A percentile compares a stretch with the other conserved stretches of the same genome.
Conservation (phyloP, 2,329 filamentous ascomycete genomes). For the Trichoderma sp. region DNA sequence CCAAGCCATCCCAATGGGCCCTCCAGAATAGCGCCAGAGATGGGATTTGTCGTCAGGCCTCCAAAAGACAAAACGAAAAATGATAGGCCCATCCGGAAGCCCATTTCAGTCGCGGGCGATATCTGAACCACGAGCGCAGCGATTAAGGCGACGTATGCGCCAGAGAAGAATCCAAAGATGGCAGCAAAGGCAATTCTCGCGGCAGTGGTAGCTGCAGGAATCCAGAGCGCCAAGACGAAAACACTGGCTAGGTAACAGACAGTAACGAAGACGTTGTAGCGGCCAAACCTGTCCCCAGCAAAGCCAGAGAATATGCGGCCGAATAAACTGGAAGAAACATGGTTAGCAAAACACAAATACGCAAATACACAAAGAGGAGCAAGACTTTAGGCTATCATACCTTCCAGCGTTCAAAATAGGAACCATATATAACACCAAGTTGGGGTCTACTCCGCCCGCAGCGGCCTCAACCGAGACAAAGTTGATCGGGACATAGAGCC, state of each 20-base stretch:
- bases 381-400: not conserved
- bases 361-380: not conserved
- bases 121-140: conserved; percentile 49
- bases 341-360: not conserved
- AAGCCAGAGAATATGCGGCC: conserved; percentile 31
- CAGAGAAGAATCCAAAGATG: conserved; percentile 42
- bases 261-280: conserved; percentile 42
- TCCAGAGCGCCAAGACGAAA: conserved; percentile 42
- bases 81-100: conserved; percentile 38
- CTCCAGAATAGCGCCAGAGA: conserved; percentile 50
- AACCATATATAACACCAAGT: conserved; percentile 31
- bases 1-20: conserved; percentile 36
- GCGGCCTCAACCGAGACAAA: conserved; percentile 32
- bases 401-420: conserved; percentile 33
- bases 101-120: conserved; percentile 47
- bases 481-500: conserved; percentile 40
- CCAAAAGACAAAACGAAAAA: conserved; percentile 59
- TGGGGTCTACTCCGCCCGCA: conserved; percentile 27
- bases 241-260: conserved; percentile 44
- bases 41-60: conserved; percentile 59
- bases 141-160: conserved; percentile 37
- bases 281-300: conserved; percentile 33
- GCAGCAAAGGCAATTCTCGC: conserved; percentile 37
- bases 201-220: conserved; percentile 34
- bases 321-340: conserved; percentile 26